Conservation (phyloP, 257 asterid species). For the Solanum tarapatanum region DNA sequence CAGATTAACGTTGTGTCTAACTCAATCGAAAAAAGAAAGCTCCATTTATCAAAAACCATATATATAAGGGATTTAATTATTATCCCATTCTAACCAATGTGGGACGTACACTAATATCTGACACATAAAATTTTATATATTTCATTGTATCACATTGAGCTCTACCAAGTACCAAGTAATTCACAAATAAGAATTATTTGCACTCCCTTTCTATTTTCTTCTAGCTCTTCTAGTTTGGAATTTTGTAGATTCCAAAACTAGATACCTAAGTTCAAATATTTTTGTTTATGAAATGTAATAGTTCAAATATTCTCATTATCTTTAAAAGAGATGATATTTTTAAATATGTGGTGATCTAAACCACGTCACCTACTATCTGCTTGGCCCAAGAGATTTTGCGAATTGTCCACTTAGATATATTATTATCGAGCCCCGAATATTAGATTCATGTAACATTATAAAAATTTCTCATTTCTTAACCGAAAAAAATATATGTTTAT, state of each 20-base stretch:
- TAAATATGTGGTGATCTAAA: neutral
- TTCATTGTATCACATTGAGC: neutral
- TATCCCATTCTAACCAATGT: neutral
- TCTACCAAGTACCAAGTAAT: neutral
- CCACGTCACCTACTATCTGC: neutral
- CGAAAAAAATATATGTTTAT: fast-evolving
- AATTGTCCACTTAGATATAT: neutral
- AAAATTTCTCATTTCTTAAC: neutral
- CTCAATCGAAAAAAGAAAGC: neutral
- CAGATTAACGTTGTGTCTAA: neutral
- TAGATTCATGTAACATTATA: neutral
- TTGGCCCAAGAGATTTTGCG: neutral
- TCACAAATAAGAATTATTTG: neutral
- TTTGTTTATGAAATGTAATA: no score
- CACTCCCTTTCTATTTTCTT: neutral
- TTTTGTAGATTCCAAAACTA: no score
- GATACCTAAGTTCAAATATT: no score
- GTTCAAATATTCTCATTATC: neutral
- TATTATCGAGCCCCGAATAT: fast-evolving
- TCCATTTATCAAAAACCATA: neutral
- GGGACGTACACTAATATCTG: neutral
- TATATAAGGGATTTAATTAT: neutral
- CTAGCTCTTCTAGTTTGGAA: no score
- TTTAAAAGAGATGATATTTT: no score
- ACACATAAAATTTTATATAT: neutral